Base-by-base conservation (phyloP, 2,329 filamentous ascomycete genomes). In the Aspergillus brasiliensis region DNA sequence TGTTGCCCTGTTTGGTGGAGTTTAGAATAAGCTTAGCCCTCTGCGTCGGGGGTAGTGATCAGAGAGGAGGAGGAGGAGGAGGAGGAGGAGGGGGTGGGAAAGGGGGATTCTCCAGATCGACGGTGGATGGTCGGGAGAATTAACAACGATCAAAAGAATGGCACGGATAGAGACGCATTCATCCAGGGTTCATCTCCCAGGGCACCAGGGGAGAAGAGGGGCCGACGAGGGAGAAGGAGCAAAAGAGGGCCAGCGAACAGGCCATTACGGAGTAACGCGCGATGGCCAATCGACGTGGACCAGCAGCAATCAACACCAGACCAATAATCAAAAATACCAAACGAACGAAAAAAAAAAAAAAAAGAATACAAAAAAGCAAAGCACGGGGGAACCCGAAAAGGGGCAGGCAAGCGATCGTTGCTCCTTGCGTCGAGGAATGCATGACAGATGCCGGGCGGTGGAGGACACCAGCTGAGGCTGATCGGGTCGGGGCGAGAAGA, bases 21-120 rank as follows among this genome's bases (percentile, higher is more conserved):
- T 51, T 56, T 37, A 51, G 62, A 62, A 62, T 66, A 66, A 67
- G 63, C 64, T 66, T 66, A 65, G 64, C 62, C 58, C 56, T 51
- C 49, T 56, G 47, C 47, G 56, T 44, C 52, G 53, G 49, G 51
- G 51, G 31, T 34, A 48, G 54, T 28, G 51, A 60, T 51, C 49
- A 42, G 44, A 51, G 58, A 27, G 49, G 37, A 40, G 51, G 19
- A 10, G 31, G 15, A 19, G 28, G 48, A 1, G 8, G 2, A 17
- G 25, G 38, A 19, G 25, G 49, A 13, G 34, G 49, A n/a, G n/a
- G 15, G 38, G 15, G 5, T 19, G 40, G 40, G n/a, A n/a, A n/a
- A n/a, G n/a, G n/a, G n/a, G n/a, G n/a, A 23, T 34, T 28, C 52
- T 55, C 37, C 42, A 19, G 53, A 56, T 48, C 40, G 53, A 56